These are phyloP conservation scores for Micromonas pusilla DNA, from an alignment of 139 green algal genomes.

Conservation along the genomic window DNA sequence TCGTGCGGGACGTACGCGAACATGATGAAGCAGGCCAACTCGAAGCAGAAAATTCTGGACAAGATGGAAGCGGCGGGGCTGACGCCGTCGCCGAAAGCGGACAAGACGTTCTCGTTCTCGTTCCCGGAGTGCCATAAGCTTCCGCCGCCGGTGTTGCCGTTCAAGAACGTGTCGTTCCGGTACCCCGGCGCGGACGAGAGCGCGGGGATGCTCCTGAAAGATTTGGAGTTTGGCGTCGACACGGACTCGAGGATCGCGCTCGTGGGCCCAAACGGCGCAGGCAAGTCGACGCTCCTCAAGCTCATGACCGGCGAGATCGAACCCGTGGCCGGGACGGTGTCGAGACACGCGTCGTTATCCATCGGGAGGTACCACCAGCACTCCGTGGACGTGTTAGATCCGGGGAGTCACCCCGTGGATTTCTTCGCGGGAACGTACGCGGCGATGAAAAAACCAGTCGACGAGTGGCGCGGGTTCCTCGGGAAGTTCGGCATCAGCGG, in stretches of 20 bases:
- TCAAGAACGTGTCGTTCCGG: constrained; percentile 39
- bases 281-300: constrained; percentile 97
- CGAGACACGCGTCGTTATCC: constrained; percentile 84
- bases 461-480: constrained; percentile 59
- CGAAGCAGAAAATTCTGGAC: constrained; percentile 89
- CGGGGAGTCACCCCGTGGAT: constrained; percentile 40
- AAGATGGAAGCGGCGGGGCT: constrained; percentile 88
- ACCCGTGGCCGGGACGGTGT: constrained; percentile 79
- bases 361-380: constrained; percentile 79
- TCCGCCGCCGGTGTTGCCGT: constrained; percentile 77
- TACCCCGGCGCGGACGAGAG: constrained; percentile 31
- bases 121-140: constrained; percentile 87
- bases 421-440: constrained; percentile 50
- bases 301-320: constrained; percentile 87
- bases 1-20: constrained; percentile 35
- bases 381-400: constrained; percentile 34
- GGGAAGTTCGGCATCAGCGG: constrained; percentile 65
- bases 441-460: constrained; percentile 46
- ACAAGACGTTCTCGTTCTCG: constrained; percentile 65
- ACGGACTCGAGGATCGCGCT: constrained; percentile 87
- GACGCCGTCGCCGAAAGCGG: constrained; percentile 67
- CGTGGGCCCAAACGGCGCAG: constrained; percentile 80
- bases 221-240: constrained; percentile 90
- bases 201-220: constrained; percentile 39
- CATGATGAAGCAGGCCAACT: constrained; percentile 66